Percentiles rank a stretch among this genome's conserved stretches.
phyloP scores from a whole-genome alignment of 1,139 yeast species.

The Kurtzmaniella quercitrusa region DNA sequence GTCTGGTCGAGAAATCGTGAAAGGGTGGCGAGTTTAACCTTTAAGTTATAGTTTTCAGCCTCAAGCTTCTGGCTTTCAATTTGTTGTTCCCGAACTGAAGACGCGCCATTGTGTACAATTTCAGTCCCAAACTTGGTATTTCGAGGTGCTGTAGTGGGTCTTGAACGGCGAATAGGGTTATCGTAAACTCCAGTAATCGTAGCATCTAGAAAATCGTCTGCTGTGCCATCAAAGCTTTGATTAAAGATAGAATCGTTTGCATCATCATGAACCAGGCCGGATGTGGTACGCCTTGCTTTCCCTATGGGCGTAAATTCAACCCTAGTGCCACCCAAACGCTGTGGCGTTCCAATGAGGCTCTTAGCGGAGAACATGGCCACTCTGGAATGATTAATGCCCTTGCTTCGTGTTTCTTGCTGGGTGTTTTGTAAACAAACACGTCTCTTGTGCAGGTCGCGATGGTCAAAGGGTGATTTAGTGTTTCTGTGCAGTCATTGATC shows the following conservation, averaged over 20 bases:
- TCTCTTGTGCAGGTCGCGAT: not conserved
- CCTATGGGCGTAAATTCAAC: conserved; percentile 47
- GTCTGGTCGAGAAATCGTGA: conserved; percentile 44
- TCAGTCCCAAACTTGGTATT: conserved; percentile 8
- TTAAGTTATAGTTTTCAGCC: conserved; percentile 60
- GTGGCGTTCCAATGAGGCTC: conserved; percentile 28
- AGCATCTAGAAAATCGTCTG: conserved; percentile 19
- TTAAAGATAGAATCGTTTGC: conserved; percentile 8
- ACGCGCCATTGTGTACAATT: conserved; percentile 24
- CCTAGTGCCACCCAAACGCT: conserved; percentile 9
- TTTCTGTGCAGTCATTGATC: too few relatives aligned
- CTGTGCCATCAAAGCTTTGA: conserved; percentile 33
- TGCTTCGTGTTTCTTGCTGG: not conserved
- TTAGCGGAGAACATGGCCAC: conserved; percentile 14
- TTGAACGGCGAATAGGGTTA: not conserved
- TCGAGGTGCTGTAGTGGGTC: not conserved
- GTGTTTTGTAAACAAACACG: not conserved
- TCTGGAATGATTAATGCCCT: not conserved
- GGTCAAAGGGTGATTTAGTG: too few relatives aligned
- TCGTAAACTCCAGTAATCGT: conserved; percentile 5
- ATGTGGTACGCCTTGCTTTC: conserved; percentile 9
- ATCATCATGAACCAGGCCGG: conserved; percentile 1
- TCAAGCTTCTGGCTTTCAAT: conserved; percentile 46
- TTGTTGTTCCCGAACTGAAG: conserved; percentile 51
- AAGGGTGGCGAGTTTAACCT: conserved; percentile 54